Evolutionary conservation across 2,329 filamentous ascomycete species (phyloP).

Genomic region (Fusarium mangiferae): DNA sequence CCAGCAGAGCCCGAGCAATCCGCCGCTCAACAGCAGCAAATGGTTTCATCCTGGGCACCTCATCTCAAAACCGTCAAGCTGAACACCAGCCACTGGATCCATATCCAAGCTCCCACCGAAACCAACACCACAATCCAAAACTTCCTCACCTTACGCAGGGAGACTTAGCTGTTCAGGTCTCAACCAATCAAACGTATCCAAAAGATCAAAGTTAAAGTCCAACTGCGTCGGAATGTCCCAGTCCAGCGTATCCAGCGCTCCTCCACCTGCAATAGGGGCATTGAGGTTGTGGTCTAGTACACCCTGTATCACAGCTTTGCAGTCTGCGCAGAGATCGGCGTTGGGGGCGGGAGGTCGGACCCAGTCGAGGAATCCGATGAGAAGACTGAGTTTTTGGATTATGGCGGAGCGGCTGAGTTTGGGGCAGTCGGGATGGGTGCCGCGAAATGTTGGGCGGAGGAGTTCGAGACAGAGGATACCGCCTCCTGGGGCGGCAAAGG

Average conservation of each 20-base stretch:
- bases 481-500: slow-evolving; percentile 59
- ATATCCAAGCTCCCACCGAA: slow-evolving; percentile 43
- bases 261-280: slow-evolving; percentile 40
- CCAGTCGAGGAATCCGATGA: slow-evolving; percentile 64
- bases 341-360: slow-evolving; percentile 60
- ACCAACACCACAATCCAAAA: slow-evolving; percentile 40
- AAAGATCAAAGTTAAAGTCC: slow-evolving; percentile 59
- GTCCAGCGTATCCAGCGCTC: slow-evolving; percentile 44
- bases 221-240: slow-evolving; percentile 49
- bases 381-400: slow-evolving; percentile 62
- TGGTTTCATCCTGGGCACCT: slow-evolving; percentile 41
- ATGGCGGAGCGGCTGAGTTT: slow-evolving; percentile 58
- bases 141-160: slow-evolving; percentile 23
- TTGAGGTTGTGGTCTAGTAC: slow-evolving; percentile 63
- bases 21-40: slow-evolving; percentile 40
- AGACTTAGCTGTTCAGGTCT: slow-evolving; percentile 31
- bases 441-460: slow-evolving; percentile 54
- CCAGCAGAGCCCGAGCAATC: slow-evolving; percentile 23
- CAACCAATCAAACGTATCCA: slow-evolving; percentile 62
- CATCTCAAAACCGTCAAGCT: slow-evolving; percentile 52
- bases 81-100: slow-evolving; percentile 50
- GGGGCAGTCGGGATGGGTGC: slow-evolving; percentile 47
- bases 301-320: slow-evolving; percentile 59
- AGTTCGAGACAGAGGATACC: slow-evolving; percentile 63
- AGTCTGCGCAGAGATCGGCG: slow-evolving; percentile 57